A percentile compares a stretch with the other conserved stretches of the same genome.
These are phyloP conservation scores for Annulohypoxylon stygium DNA, from an alignment of 495 filamentous ascomycete species.

Conservation along the genomic window DNA sequence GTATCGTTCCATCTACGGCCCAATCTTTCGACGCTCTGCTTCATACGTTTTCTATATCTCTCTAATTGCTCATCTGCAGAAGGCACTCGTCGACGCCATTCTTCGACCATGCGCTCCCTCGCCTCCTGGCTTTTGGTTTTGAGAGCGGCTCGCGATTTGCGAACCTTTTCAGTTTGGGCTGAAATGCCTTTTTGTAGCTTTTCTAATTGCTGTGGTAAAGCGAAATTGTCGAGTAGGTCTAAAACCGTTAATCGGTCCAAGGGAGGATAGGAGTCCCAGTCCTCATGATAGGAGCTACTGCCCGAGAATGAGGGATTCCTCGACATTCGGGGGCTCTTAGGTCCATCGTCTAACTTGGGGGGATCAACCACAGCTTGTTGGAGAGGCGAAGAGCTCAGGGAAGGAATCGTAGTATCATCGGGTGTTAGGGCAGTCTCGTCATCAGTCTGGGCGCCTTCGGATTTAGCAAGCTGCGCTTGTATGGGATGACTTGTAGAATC, in stretches of 20 bases:
- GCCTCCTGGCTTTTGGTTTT: constrained; percentile 61
- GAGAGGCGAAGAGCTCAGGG: constrained; percentile 54
- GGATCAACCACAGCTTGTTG: constrained; percentile 59
- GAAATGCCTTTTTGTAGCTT: constrained; percentile 83
- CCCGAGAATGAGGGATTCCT: constrained; percentile 80
- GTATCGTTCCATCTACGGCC: constrained; percentile 88
- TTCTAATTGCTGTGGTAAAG: constrained; percentile 88
- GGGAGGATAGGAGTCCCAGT: constrained; percentile 87
- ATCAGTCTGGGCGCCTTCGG: constrained; percentile 59
- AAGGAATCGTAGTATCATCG: constrained; percentile 56
- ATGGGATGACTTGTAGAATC: constrained; percentile 55
- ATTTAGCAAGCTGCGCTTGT: constrained; percentile 51
- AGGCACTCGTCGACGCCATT: constrained; percentile 85
- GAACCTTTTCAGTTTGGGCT: constrained; percentile 86
- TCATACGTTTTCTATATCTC: constrained; percentile 89
- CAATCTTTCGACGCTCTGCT: constrained; percentile 85
- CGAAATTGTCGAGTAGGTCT: constrained; percentile 93
- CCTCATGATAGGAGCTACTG: constrained; percentile 84
- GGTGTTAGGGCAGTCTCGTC: constrained; percentile 60
- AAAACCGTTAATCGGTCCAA: constrained; percentile 93
- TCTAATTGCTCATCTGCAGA: constrained; percentile 93
- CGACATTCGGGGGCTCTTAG: constrained; percentile 70
- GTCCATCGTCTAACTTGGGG: constrained; percentile 58
- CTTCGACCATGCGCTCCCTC: constrained; percentile 82
- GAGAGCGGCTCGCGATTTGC: constrained; percentile 82